Evolutionary conservation across 2,329 filamentous ascomycete species (phyloP), one percentile per base, ranked within the genome.

Genomic region (Bretziella fagacearum): DNA sequence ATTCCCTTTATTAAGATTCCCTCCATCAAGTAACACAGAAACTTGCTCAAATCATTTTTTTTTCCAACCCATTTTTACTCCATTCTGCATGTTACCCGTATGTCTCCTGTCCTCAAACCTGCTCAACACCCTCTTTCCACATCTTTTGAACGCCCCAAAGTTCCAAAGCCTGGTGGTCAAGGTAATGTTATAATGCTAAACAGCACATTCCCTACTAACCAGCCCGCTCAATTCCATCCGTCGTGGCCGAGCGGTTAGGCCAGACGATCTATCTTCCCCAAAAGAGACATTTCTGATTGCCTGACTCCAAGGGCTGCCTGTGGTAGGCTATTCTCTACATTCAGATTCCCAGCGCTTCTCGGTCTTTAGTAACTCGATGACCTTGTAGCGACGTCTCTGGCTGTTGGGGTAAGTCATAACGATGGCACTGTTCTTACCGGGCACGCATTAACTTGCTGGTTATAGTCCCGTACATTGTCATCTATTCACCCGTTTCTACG

Each of bases 391-490:
- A n/a, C n/a, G n/a, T n/a, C n/a, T n/a, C n/a, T n/a, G n/a, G n/a
- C n/a, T 40, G 20, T 40, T 13, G n/a, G 36, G 20, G 17, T 13
- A 20, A 22, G 36, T 40, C 17, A 17, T 13, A 17, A 20, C 36
- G 17, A 25, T 22, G 17, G 36, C 36, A 20, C n/a, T 22, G 22
- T 27, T 46, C 43, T 7, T 32, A 37, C 43, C 36, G 32, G 43
- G 30, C 43, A 46, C 30, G 22, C 43, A 37, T 46, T 46, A 35
- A 46, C 22, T 46, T 46, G 43, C 43, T 46, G 30, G 43, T 37
- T 32, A 46, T 46, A 46, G 30, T 37, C 43, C 30, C 37, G 30
- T 46, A 22, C 22, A 22, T 20, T 17, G 25, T 29, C 25, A n/a
- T 26, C 26, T 18, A 46, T 17, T 6, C 18, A 32, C 23, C 17